These are phyloP conservation scores for Neofusicoccum sp. DNA, from an alignment of 2,329 filamentous ascomycete species.

Conservation along the genomic window DNA sequence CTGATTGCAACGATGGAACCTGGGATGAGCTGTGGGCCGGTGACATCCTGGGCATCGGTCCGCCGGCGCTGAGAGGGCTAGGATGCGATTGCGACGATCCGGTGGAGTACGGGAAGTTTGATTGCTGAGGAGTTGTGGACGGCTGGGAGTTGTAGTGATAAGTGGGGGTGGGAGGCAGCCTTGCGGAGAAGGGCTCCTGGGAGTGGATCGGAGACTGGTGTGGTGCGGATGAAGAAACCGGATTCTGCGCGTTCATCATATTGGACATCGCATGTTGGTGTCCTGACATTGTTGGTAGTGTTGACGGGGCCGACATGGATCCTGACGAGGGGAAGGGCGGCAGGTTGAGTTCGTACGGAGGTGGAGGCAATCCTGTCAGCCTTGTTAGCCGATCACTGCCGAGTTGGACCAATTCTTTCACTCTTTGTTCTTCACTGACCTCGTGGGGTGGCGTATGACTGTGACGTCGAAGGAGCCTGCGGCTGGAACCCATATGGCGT, in stretches of 20 bases:
- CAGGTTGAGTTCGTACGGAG: slow-evolving; percentile 66
- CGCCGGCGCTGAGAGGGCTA: slow-evolving; percentile 48
- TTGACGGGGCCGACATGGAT: slow-evolving; percentile 55
- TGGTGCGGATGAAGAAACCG: slow-evolving; percentile 36
- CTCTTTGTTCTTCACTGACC: slow-evolving; percentile 41
- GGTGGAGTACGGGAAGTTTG: slow-evolving; percentile 48
- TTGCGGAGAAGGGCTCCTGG: slow-evolving; percentile 56
- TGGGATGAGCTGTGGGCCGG: slow-evolving; percentile 47
- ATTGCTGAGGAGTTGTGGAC: slow-evolving; percentile 51
- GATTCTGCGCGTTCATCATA: slow-evolving; percentile 47
- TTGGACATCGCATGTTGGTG: slow-evolving; percentile 47
- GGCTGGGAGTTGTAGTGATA: slow-evolving; percentile 60
- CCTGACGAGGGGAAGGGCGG: slow-evolving; percentile 62
- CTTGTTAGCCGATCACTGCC: slow-evolving; percentile 14
- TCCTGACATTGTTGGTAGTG: slow-evolving; percentile 45
- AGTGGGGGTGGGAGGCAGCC: slow-evolving; percentile 59
- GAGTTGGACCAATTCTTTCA: background rate
- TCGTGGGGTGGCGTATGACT: slow-evolving; percentile 36
- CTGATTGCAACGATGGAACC: slow-evolving; percentile 47
- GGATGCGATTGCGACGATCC: slow-evolving; percentile 51
- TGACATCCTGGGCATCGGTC: slow-evolving; percentile 51
- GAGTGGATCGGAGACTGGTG: slow-evolving; percentile 55
- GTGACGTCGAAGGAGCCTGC: slow-evolving; percentile 14
- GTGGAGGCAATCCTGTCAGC: slow-evolving; percentile 60
- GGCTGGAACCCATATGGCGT: slow-evolving; percentile 55